Evolutionary conservation across 2,329 filamentous ascomycete species (phyloP).

Genomic region (Neurospora sp.): DNA sequence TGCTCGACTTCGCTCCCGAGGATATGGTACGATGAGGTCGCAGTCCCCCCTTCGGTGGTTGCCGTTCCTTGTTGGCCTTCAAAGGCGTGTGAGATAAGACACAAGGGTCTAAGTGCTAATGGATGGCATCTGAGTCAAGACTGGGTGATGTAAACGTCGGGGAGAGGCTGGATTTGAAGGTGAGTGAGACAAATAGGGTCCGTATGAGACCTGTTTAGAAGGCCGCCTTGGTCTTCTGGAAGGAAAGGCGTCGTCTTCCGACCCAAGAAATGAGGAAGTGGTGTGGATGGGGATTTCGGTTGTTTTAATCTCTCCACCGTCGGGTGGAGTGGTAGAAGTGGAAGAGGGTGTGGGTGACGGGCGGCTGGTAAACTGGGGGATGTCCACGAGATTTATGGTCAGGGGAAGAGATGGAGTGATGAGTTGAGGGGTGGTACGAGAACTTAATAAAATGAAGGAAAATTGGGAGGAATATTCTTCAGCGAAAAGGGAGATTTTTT

Average conservation of each 20-base stretch:
- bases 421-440: background rate
- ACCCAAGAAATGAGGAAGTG: background rate
- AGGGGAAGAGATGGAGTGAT: background rate
- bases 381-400: background rate
- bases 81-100: background rate
- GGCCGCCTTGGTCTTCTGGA: background rate
- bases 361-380: background rate
- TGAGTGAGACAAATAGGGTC: background rate
- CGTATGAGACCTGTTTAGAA: background rate
- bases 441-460: no score
- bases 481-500: no score
- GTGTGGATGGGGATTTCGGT: background rate
- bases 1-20: background rate
- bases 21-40: background rate
- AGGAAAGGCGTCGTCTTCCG: background rate
- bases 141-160: background rate
- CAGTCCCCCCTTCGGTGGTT: background rate
- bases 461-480: no score
- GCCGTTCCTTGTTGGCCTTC: background rate
- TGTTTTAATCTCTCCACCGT: background rate
- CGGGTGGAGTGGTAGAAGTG: background rate
- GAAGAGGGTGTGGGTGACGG: background rate
- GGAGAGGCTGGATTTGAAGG: background rate
- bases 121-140: background rate
- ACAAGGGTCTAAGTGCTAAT: background rate